A percentile compares a stretch with the other conserved stretches of the same genome.
phyloP scores from a whole-genome alignment of 495 filamentous ascomycete species.

The Terfezia boudieri region DNA sequence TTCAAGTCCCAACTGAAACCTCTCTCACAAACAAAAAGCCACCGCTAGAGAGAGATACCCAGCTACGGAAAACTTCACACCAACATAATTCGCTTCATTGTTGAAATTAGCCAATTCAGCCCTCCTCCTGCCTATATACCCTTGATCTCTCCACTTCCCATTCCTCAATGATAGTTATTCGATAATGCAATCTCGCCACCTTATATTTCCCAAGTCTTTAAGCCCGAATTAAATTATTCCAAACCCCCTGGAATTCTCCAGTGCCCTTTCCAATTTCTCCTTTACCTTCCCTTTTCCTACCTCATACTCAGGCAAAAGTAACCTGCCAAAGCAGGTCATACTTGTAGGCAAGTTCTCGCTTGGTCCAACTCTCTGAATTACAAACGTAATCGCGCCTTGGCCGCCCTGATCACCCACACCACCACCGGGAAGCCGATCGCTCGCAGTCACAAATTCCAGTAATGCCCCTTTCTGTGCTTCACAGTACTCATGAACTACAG shows the following conservation, averaged over 20 bases:
- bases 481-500: conserved; percentile 42
- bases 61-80: too few relatives aligned
- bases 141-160: too few relatives aligned
- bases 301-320: conserved; percentile 66
- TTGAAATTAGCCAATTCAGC: too few relatives aligned
- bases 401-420: conserved; percentile 29
- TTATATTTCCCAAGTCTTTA: too few relatives aligned
- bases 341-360: conserved; percentile 49
- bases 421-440: conserved; percentile 69
- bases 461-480: conserved; percentile 46
- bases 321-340: conserved; percentile 71
- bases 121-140: too few relatives aligned
- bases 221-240: conserved; percentile 27
- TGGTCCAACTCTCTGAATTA: conserved; percentile 52
- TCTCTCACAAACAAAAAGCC: too few relatives aligned
- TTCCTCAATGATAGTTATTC: too few relatives aligned
- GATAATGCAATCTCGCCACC: too few relatives aligned
- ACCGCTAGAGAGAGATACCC: too few relatives aligned
- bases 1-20: too few relatives aligned
- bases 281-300: conserved; percentile 37
- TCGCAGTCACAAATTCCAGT: conserved; percentile 87
- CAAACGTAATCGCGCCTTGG: conserved; percentile 44
- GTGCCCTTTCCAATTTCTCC: conserved; percentile 52
- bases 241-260: conserved; percentile 88
- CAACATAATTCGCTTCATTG: too few relatives aligned